These are phyloP conservation scores for Sporothrix curviconia DNA, from an alignment of 2,329 filamentous ascomycete genomes.

Conservation along the genomic window DNA sequence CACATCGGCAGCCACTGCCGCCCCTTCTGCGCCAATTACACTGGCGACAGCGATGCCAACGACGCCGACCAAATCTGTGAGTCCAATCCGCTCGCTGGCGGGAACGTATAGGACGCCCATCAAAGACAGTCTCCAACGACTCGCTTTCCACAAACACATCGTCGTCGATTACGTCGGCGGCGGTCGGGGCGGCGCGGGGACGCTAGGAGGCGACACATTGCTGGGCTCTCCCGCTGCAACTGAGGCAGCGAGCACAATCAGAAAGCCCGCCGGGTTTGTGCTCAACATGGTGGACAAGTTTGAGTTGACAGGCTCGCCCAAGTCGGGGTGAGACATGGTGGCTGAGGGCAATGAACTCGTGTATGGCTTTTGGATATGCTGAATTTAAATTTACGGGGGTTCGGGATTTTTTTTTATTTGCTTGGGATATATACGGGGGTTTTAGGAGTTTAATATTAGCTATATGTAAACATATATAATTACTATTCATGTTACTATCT, in stretches of 20 bases:
- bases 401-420: no score
- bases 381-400: no score
- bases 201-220: not conserved
- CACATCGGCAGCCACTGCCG: not conserved
- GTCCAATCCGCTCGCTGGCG: not conserved
- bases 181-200: constrained; percentile 9
- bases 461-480: not conserved
- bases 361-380: no score
- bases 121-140: constrained; percentile 1
- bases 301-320: constrained; percentile 29
- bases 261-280: constrained; percentile 28
- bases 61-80: not conserved
- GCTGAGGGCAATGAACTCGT: not conserved
- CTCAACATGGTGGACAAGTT: constrained; percentile 51
- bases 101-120: constrained; percentile 2
- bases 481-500: not conserved
- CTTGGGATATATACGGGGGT: no score
- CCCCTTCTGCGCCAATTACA: not conserved
- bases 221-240: constrained; percentile 26
- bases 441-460: no score
- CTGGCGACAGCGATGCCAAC: not conserved
- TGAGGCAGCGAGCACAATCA: not conserved
- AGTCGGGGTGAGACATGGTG: not conserved
- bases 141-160: constrained; percentile 8
- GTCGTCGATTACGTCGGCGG: not conserved